Conservation (phyloP, 1,284 basidiomycete genomes). For the Sutorius eximius region DNA sequence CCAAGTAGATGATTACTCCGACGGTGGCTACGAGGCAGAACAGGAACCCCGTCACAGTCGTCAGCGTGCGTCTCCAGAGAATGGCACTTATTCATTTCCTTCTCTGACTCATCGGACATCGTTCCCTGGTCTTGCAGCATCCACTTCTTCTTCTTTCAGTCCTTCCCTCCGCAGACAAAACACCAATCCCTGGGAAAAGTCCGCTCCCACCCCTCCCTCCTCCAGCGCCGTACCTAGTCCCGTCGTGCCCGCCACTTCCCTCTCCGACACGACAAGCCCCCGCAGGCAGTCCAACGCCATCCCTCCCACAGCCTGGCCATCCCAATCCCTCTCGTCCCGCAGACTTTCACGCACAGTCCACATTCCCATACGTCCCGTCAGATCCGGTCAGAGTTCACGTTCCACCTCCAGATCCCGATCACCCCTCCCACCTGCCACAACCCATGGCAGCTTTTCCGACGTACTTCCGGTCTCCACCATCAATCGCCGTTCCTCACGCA, state of each 20-base stretch:
- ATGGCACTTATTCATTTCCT: conserved; percentile 39
- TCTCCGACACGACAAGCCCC: conserved; percentile 62
- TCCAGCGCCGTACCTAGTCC: conserved; percentile 44
- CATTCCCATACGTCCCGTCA: conserved; percentile 65
- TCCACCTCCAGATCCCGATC: conserved; percentile 95
- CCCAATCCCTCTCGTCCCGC: conserved; percentile 59
- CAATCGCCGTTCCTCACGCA: conserved; percentile 71
- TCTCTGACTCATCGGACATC: conserved; percentile 56
- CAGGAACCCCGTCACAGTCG: conserved; percentile 68
- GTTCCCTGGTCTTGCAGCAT: conserved; percentile 58
- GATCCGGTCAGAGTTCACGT: conserved; percentile 84
- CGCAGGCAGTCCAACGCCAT: conserved; percentile 56
- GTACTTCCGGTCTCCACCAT: conserved; percentile 48
- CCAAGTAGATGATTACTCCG: conserved; percentile 69
- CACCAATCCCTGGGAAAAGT: conserved; percentile 65
- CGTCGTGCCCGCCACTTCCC: conserved; percentile 52
- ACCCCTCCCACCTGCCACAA: conserved; percentile 78
- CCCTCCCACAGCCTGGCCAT: conserved; percentile 55
- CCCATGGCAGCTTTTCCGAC: conserved; percentile 65
- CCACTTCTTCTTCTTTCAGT: conserved; percentile 54
- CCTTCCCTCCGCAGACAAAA: conserved; percentile 69
- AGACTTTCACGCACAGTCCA: conserved; percentile 80
- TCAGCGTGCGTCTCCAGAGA: conserved; percentile 68
- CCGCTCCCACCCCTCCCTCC: conserved; percentile 54
- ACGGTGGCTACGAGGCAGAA: conserved; percentile 78